These are phyloP conservation scores for Acidiella bohemica DNA, from an alignment of 495 filamentous ascomycete species.

Conservation along the genomic window DNA sequence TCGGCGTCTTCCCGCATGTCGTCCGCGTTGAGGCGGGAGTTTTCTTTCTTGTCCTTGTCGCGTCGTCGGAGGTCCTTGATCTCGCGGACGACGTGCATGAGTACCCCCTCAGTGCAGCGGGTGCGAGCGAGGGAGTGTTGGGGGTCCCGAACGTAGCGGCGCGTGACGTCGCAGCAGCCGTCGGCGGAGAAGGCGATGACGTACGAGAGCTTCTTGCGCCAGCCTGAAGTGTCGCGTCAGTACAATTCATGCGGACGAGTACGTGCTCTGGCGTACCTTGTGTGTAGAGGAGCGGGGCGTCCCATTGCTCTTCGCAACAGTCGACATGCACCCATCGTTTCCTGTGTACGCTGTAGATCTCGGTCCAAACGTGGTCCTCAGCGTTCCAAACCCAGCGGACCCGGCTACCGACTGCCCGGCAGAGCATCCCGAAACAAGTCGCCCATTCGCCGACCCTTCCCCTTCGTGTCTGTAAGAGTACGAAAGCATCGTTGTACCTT, in stretches of 20 bases:
- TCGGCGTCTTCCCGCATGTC: constrained; percentile 78
- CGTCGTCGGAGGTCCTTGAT: constrained; percentile 69
- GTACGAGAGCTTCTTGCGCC: constrained; percentile 90
- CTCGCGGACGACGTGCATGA: constrained; percentile 78
- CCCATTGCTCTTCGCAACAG: constrained; percentile 87
- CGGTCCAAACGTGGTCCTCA: constrained; percentile 95
- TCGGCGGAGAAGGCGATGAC: constrained; percentile 95
- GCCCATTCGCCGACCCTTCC: constrained; percentile 93
- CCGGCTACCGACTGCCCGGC: constrained; percentile 75
- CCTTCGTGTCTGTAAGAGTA: constrained; percentile 67
- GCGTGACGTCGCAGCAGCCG: constrained; percentile 87
- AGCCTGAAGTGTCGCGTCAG: constrained; percentile 37
- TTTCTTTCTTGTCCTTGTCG: constrained; percentile 65
- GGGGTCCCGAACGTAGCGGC: constrained; percentile 83
- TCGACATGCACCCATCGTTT: constrained; percentile 96
- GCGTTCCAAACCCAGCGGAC: constrained; percentile 98
- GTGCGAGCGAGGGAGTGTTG: constrained; percentile 60
- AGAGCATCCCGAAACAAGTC: constrained; percentile 98
- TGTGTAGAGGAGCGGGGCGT: constrained; percentile 82
- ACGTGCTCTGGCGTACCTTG: constrained; percentile 47
- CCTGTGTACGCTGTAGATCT: constrained; percentile 89
- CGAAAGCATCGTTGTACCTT: constrained; percentile 92
- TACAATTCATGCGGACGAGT: background rate
- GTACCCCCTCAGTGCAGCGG: constrained; percentile 70
- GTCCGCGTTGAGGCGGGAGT: constrained; percentile 72